Evolutionary conservation across 2,329 filamentous ascomycete species (phyloP).

Genomic region (Coccinonectria pachysandricola): DNA sequence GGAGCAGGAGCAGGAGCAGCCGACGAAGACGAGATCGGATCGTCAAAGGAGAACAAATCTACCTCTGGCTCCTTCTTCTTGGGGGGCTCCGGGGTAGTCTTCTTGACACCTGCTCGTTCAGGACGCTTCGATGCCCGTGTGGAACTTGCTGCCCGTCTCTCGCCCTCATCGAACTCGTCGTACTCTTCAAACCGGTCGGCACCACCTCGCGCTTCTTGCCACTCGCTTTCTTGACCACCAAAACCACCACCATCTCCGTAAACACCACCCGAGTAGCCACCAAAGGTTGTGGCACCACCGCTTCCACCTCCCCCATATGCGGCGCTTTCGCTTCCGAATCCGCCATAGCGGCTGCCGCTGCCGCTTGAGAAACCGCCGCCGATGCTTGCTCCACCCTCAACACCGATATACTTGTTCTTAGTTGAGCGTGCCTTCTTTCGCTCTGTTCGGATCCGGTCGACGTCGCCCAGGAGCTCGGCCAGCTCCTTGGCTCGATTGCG

Average conservation of each 20-base stretch:
- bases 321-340: constrained; percentile 81
- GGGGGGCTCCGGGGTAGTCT: constrained; percentile 45
- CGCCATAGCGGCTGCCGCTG: constrained; percentile 59
- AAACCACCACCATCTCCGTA: constrained; percentile 96
- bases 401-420: constrained; percentile 90
- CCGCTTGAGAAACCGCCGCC: constrained; percentile 47
- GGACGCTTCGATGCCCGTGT: constrained; percentile 31
- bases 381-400: constrained; percentile 66
- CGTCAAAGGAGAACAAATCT: constrained; percentile 89
- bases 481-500: constrained; percentile 94
- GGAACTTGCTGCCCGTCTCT: constrained; percentile 34
- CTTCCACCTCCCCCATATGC: constrained; percentile 38
- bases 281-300: constrained; percentile 31
- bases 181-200: constrained; percentile 89
- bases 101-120: constrained; percentile 25
- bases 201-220: constrained; percentile 49
- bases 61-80: constrained; percentile 84
- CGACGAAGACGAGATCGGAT: constrained; percentile 46
- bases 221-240: constrained; percentile 66
- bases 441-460: constrained; percentile 72
- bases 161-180: constrained; percentile 83
- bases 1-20: constrained; percentile 32
- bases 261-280: constrained; percentile 59
- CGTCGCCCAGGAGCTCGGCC: constrained; percentile 83
- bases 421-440: constrained; percentile 85